Base-by-base conservation (phyloP, 2,329 filamentous ascomycete species). In the Fusarium cicatricum region DNA sequence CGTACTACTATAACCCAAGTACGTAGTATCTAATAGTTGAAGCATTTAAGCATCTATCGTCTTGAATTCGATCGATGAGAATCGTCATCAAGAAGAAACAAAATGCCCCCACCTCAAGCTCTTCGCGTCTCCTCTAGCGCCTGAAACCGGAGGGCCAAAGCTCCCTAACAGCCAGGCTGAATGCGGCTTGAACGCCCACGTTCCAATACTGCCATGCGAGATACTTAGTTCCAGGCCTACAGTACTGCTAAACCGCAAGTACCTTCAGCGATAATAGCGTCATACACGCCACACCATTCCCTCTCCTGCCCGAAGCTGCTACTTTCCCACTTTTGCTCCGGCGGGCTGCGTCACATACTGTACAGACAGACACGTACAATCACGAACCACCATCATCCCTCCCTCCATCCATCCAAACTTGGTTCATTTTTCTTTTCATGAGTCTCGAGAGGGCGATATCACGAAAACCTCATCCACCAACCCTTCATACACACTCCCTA, bases 211-310 rank as follows among this genome's bases (percentile, higher is more conserved):
- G 12, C 46, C 29, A 28, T n/a, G 19, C 4, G n/a, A 16, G 23
- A 26, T 51, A 51, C 48, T 15, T 45, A 12, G 15, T 16, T 44
- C 23, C 14, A 23, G 39, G 16, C 32, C 19, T 14, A 7, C 7
- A 11, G 17, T 14, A 23, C 19, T n/a, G 40, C 12, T 28, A n/a
- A 36, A 37, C 11, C 8, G 15, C 9, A 64, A 50, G 60, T 63
- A 64, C 33, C 46, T 16, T n/a, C n/a, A 36, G 26, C 21, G 31
- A 28, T 52, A 58, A 33, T 41, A 58, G 61, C 66, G 64, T 68
- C 66, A 68, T 68, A 64, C 64, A 64, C 61, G 61, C 61, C 61
- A 64, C 58, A 62, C 49, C 57, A 64, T 62, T 61, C 61, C 60
- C 56, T 32, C 42, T 17, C 48, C 21, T 33, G 49, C 41, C 40